A percentile compares a stretch with the other conserved stretches of the same genome.
These are phyloP conservation scores for Thielaviopsis ethacetica DNA, from an alignment of 2,329 filamentous ascomycete species.

Conservation along the genomic window DNA sequence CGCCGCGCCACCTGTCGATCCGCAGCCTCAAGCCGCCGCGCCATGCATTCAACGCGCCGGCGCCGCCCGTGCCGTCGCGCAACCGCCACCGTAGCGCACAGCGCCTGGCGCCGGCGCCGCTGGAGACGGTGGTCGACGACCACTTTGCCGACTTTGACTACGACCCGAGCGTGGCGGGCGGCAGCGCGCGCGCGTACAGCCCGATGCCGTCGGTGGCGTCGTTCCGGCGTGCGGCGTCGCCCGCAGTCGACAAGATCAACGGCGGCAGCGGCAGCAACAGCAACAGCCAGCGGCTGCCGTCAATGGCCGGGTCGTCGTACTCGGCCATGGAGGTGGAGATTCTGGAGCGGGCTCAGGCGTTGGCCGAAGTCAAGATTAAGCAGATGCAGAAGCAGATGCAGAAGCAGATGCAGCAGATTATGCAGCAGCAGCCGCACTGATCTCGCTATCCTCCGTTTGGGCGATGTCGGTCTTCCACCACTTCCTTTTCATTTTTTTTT, in stretches of 20 bases:
- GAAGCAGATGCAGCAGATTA: not conserved
- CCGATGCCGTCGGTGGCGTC: not conserved
- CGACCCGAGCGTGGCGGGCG: not conserved
- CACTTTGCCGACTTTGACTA: constrained; percentile 11
- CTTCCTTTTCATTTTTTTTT: not conserved
- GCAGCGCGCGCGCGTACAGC: not conserved
- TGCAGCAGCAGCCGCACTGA: not conserved
- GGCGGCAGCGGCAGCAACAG: no score
- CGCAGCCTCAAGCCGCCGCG: not conserved
- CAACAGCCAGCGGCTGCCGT: not conserved
- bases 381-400: not conserved
- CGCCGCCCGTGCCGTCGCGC: not conserved
- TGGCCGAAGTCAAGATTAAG: constrained; percentile 4
- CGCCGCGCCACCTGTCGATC: constrained; percentile 6
- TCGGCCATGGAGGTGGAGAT: constrained; percentile 3
- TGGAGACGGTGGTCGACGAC: not conserved
- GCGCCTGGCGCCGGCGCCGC: not conserved
- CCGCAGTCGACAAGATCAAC: not conserved
- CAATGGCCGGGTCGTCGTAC: constrained; percentile 1
- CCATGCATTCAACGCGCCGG: not conserved
- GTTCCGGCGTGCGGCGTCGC: not conserved
- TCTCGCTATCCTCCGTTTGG: not conserved
- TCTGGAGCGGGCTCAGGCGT: constrained; percentile 4
- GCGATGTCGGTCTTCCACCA: not conserved
- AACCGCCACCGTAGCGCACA: not conserved